Conservation (phyloP, 2,329 filamentous ascomycete species). For the Hypoxylon sp. region DNA sequence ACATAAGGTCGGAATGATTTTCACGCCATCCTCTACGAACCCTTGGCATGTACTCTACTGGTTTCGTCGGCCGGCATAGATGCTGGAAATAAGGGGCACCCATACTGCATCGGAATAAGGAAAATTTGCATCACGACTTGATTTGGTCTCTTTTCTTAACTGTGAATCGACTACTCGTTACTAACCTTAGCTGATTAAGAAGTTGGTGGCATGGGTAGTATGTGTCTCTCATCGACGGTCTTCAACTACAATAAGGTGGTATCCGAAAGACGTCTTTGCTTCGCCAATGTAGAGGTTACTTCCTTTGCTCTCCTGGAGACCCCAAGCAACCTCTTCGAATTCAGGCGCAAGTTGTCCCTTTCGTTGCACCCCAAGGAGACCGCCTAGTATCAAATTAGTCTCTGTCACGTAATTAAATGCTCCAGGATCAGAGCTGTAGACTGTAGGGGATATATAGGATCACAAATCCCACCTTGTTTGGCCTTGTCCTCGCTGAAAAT, state of each 20-base stretch:
- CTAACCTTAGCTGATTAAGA: not conserved
- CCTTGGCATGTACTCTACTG: conserved; percentile 49
- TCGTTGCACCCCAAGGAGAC: conserved; percentile 76
- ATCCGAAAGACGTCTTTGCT: conserved; percentile 78
- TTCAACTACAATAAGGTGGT: conserved; percentile 83
- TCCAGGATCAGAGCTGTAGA: not conserved
- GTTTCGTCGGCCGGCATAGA: conserved; percentile 57
- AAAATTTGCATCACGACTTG: conserved; percentile 44
- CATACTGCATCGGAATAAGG: conserved; percentile 51
- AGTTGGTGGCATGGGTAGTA: conserved; percentile 3
- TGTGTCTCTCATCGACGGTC: conserved; percentile 56
- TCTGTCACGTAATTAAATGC: too few species aligned
- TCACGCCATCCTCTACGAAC: conserved; percentile 39
- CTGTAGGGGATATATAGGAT: not conserved
- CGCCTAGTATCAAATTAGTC: conserved; percentile 59
- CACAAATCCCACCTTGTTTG: conserved; percentile 60
- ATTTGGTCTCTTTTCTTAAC: conserved; percentile 8
- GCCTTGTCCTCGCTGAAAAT: conserved; percentile 82
- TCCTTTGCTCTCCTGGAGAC: conserved; percentile 60
- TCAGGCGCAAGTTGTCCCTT: conserved; percentile 71
- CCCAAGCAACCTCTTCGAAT: conserved; percentile 78
- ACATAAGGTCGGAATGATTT: conserved; percentile 37
- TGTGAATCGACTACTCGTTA: conserved; percentile 31
- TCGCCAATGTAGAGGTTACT: conserved; percentile 72
- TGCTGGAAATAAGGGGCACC: conserved; percentile 39